A percentile compares a stretch with the other conserved stretches of the same genome.
These are phyloP conservation scores for Venturiaceae sp. DNA, from an alignment of 2,329 filamentous ascomycete genomes.

Conservation along the genomic window DNA sequence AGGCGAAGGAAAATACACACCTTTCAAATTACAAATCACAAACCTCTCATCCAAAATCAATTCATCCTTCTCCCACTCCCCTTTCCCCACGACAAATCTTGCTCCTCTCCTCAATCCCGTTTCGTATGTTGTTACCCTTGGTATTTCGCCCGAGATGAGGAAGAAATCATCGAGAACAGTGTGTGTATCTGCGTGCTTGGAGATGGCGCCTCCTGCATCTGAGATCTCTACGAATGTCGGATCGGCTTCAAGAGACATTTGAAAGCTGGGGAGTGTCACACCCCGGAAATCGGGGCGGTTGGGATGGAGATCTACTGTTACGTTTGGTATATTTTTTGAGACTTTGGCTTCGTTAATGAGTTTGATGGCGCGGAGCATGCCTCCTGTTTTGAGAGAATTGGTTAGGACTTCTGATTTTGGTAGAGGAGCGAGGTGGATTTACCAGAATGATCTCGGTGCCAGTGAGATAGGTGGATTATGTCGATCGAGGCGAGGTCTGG, in stretches of 20 bases:
- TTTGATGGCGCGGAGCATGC: slow-evolving; percentile 38
- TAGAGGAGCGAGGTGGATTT: neutral
- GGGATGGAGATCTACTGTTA: slow-evolving; percentile 38
- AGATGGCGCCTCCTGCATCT: slow-evolving; percentile 29
- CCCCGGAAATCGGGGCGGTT: slow-evolving; percentile 42
- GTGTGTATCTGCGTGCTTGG: slow-evolving; percentile 30
- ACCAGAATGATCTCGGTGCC: slow-evolving; percentile 47
- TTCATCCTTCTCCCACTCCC: slow-evolving; percentile 39
- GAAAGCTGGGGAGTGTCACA: slow-evolving; percentile 27
- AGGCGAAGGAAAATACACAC: slow-evolving; percentile 18
- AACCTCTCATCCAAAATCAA: slow-evolving; percentile 43
- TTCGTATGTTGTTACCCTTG: slow-evolving; percentile 40
- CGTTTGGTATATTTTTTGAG: slow-evolving; percentile 9
- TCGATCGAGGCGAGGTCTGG: slow-evolving; percentile 35
- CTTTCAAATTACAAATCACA: slow-evolving; percentile 43
- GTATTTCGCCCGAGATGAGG: slow-evolving; percentile 44
- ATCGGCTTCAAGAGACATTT: slow-evolving; percentile 43
- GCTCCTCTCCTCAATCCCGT: slow-evolving; percentile 36
- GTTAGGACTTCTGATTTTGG: neutral
- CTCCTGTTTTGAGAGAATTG: slow-evolving; percentile 21
- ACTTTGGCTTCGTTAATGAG: slow-evolving; percentile 33
- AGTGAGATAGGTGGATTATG: slow-evolving; percentile 40
- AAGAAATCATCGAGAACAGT: slow-evolving; percentile 41
- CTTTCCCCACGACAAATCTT: slow-evolving; percentile 27
- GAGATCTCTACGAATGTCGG: slow-evolving; percentile 40